phyloP scores from a whole-genome alignment of 768 basidiomycete species.

The Rhodocollybia butyracea region DNA sequence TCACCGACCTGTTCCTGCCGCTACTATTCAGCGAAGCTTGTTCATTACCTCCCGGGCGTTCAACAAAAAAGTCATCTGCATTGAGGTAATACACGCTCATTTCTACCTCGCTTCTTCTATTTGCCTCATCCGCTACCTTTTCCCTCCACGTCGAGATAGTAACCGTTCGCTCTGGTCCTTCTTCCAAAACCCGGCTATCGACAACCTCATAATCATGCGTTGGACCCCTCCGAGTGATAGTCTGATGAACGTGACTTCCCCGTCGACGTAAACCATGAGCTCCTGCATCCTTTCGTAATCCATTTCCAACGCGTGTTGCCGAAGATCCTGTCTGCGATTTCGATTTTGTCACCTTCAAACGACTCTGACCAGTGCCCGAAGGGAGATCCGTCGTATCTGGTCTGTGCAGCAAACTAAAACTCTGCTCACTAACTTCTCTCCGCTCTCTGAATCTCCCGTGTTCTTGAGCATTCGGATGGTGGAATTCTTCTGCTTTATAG shows the following conservation, averaged over 20 bases:
- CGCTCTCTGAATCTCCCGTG: too few species aligned
- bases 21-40: not conserved
- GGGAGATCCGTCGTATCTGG: too few species aligned
- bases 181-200: constrained; percentile 38
- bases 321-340: not conserved
- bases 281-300: not conserved
- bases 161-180: constrained; percentile 48
- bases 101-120: constrained; percentile 12
- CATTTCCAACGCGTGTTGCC: not conserved
- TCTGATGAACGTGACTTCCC: not conserved
- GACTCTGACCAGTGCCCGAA: not conserved
- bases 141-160: constrained; percentile 58
- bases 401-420: too few species aligned
- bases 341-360: not conserved
- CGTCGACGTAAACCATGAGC: not conserved
- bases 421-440: not conserved
- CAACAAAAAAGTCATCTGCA: constrained; percentile 19
- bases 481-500: too few species aligned
- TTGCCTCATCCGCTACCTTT: constrained; percentile 30
- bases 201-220: constrained; percentile 41
- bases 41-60: not conserved
- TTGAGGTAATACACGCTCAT: constrained; percentile 7
- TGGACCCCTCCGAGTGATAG: not conserved
- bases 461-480: too few species aligned
- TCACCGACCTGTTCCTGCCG: not conserved